These are phyloP conservation scores for Hordeum vulgare DNA, from an alignment of 176 grass and related monocot genomes.

Conservation along the genomic window MorexV3_pseudomolecules_assembly NC_058519.1:407037117-407037616, in stretches of 20 bases:
- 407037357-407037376: slow-evolving; percentile 67
- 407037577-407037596: slow-evolving; percentile 85
- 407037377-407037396: slow-evolving; percentile 89
- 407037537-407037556: slow-evolving; percentile 55
- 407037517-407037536: slow-evolving; percentile 68
- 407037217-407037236: slow-evolving; percentile 56
- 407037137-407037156: slow-evolving; percentile 67
- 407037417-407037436: slow-evolving; percentile 73
- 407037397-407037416: slow-evolving; percentile 90
- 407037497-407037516: slow-evolving; percentile 82
- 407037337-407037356: slow-evolving; percentile 55
- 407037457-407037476: slow-evolving; percentile 78
- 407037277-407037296: slow-evolving; percentile 62
- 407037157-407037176: slow-evolving; percentile 76
- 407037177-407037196: slow-evolving; percentile 79
- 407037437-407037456: slow-evolving; percentile 68
- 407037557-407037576: slow-evolving; percentile 68
- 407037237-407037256: slow-evolving; percentile 91
- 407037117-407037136: slow-evolving; percentile 95
- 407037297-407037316: slow-evolving; percentile 91
- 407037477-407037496: slow-evolving; percentile 87
- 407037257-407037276: slow-evolving; percentile 97
- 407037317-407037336: slow-evolving; percentile 79
- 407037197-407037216: slow-evolving; percentile 99
- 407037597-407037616: slow-evolving; percentile 91